Percentiles rank a stretch among this genome's conserved stretches.
These are phyloP conservation scores for Panicum virgatum DNA, from an alignment of 202 grass and related monocot genomes.

Conservation along the genomic window DNA sequence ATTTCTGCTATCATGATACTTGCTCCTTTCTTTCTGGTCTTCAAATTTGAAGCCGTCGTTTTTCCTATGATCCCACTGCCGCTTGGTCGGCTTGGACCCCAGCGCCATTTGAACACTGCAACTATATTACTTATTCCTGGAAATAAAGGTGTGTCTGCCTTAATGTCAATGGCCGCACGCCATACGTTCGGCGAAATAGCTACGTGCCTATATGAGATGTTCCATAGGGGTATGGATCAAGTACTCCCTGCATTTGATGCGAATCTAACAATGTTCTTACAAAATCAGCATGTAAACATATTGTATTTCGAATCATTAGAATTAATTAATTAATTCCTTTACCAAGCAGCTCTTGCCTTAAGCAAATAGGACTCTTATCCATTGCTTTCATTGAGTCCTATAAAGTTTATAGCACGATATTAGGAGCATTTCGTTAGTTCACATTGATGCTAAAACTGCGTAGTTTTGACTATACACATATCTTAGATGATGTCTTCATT, in stretches of 20 bases:
- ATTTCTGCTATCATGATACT: neutral
- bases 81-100: neutral
- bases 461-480: neutral
- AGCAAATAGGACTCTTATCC: neutral
- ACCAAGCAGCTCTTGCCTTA: neutral
- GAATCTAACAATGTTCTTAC: neutral
- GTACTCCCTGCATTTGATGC: neutral
- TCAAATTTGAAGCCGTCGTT: neutral
- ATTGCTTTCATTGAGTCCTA: neutral
- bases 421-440: neutral
- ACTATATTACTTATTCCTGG: neutral
- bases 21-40: neutral
- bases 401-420: neutral
- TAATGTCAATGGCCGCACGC: neutral
- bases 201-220: neutral
- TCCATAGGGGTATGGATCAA: neutral
- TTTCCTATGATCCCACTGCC: neutral
- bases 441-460: neutral
- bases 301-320: neutral
- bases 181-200: conserved; percentile 20
- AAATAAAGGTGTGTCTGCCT: neutral
- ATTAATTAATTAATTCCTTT: neutral
- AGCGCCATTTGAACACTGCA: neutral
- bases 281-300: neutral
- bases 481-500: neutral